Evolutionary conservation across 2,329 filamentous ascomycete species (phyloP).

Genomic region (Aphanocladium album): DNA sequence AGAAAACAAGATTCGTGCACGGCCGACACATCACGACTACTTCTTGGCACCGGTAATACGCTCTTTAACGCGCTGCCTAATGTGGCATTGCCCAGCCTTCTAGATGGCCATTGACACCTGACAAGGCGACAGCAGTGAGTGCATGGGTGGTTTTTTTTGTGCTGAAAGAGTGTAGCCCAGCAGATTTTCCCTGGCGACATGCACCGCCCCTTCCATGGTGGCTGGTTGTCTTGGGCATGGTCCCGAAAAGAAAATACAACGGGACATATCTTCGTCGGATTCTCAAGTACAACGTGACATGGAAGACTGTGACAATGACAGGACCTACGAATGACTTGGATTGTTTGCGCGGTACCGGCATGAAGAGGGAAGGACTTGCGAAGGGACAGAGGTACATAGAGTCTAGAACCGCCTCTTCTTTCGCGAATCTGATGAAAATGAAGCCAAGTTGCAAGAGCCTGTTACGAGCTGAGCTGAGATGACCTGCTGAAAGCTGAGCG

Average conservation of each 20-base stretch:
- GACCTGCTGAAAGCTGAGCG: neutral
- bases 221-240: neutral
- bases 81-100: neutral
- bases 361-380: conserved; percentile 6
- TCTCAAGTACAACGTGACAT: conserved; percentile 5
- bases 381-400: neutral
- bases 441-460: neutral
- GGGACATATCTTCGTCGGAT: neutral
- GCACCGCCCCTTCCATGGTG: neutral
- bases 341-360: conserved; percentile 6
- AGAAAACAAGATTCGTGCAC: neutral
- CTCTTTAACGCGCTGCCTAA: neutral
- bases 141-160: neutral
- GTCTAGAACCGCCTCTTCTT: neutral
- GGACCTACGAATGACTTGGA: neutral
- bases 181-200: neutral
- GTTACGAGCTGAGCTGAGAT: conserved; percentile 1
- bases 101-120: neutral
- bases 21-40: neutral
- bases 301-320: neutral
- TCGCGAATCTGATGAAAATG: neutral
- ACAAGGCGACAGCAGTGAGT: neutral
- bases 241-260: neutral
- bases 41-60: neutral
- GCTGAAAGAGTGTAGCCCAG: neutral